Base-by-base conservation (phyloP, 2,329 filamentous ascomycete genomes). In the Plenodomus biglobosus region DNA sequence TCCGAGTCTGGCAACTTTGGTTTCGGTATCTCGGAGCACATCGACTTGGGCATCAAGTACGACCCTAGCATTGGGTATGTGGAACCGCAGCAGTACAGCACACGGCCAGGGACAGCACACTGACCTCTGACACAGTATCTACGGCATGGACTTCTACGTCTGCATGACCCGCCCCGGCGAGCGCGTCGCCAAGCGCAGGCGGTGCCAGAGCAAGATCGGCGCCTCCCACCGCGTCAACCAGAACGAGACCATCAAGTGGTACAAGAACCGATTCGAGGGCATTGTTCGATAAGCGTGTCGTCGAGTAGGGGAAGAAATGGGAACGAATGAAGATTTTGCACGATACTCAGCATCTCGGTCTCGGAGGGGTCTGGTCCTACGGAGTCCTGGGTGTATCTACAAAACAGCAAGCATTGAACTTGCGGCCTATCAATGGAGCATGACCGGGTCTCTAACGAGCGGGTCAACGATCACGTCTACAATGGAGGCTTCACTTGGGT, bases 21-120 rank as follows among this genome's bases (percentile, higher is more conserved):
- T 70, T 99, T 99, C 85, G 94, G 94, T 84, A 99, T 99, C 84
- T 91, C 85, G 82, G 94, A 99, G 84, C 94, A 99, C 88, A 99
- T 99, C 80, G 94, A 99, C 85, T 85, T 99, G 73, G 94, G 94
- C 75, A 99, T 99, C 90, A 99, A 99, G 65, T 70, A 72, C 64
- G 66, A 71, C 64, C 69, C 68, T 56, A 69, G 67, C 62, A 72
- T 72, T 55, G 69, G 68, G 68, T 71, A 70, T 44, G 68, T 66
- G 20, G 39, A 37, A 21, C 30, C 15, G 32, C 37, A 36, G 34
- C 16, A 35, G 27, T 35, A n/a, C n/a, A 21, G 22, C 10, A 15
- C 3, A 32, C 39, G 27, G 11, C 11, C 10, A 15, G 40, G 27
- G 38, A n/a, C 35, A 24, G 38, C 30, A 46, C 45, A 51, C 68